Evolutionary conservation across 345 rosid genomes (phyloP).

Genomic region (Turritis glabra): DNA sequence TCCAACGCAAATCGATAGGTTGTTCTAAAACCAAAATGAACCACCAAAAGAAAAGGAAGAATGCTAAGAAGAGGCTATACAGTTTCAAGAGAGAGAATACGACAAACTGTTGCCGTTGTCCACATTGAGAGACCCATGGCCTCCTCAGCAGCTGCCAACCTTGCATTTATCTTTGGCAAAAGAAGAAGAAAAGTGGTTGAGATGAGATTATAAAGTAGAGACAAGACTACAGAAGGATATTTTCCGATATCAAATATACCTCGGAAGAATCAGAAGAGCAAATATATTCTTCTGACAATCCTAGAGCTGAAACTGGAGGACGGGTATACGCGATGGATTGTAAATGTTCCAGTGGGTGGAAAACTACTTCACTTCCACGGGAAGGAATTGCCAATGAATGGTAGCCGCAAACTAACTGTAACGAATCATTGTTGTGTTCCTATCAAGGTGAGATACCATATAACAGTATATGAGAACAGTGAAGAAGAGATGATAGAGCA

Average conservation of each 20-base stretch:
- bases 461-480: slow-evolving; percentile 23
- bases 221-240: slow-evolving; percentile 18
- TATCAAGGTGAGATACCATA: slow-evolving; percentile 41
- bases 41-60: slow-evolving; percentile 23
- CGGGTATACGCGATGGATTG: slow-evolving; percentile 78
- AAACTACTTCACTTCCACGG: slow-evolving; percentile 66
- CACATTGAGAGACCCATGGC: slow-evolving; percentile 85
- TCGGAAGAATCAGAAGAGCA: slow-evolving; percentile 57
- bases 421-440: slow-evolving; percentile 80
- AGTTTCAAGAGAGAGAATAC: slow-evolving; percentile 89
- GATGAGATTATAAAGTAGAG: slow-evolving; percentile 22
- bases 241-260: slow-evolving; percentile 48
- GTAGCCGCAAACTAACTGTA: slow-evolving; percentile 85
- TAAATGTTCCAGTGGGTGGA: slow-evolving; percentile 89
- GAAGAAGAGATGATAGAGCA: slow-evolving; percentile 16
- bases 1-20: background rate
- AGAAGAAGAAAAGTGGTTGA: slow-evolving; percentile 26
- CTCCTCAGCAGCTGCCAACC: slow-evolving; percentile 87
- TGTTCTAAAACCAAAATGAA: slow-evolving; percentile 10
- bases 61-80: slow-evolving; percentile 49
- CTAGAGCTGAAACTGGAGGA: slow-evolving; percentile 62
- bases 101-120: slow-evolving; percentile 97
- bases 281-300: slow-evolving; percentile 46
- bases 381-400: slow-evolving; percentile 69
- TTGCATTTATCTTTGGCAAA: slow-evolving; percentile 60